These are phyloP conservation scores for Paramecium caudatum DNA, from an alignment of 73 alveolate species.

Conservation along the genomic window DNA sequence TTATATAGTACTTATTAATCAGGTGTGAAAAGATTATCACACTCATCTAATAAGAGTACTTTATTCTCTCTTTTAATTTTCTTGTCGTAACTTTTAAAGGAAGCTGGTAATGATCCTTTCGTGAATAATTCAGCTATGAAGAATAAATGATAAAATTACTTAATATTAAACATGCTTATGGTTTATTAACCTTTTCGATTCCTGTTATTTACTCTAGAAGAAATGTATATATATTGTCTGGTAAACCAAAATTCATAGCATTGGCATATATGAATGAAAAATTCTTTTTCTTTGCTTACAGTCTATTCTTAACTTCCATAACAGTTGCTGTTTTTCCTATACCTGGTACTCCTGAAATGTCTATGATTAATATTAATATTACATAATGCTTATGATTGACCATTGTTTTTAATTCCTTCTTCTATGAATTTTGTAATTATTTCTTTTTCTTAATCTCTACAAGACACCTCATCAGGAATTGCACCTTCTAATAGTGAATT, in stretches of 20 bases:
- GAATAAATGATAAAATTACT: not conserved
- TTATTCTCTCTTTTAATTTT: constrained; percentile 67
- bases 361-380: constrained; percentile 8
- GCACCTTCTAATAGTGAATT: constrained; percentile 59
- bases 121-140: constrained; percentile 55
- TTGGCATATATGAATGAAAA: constrained; percentile 69
- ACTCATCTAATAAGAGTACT: constrained; percentile 92
- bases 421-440: constrained; percentile 78
- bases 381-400: constrained; percentile 79
- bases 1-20: constrained; percentile 91
- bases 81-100: constrained; percentile 28
- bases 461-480: constrained; percentile 82
- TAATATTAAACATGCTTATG: constrained; percentile 56
- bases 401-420: constrained; percentile 77
- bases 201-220: constrained; percentile 81
- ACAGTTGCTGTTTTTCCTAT: constrained; percentile 85
- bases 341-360: constrained; percentile 85
- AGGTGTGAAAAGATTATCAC: constrained; percentile 92
- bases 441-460: constrained; percentile 88
- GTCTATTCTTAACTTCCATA: constrained; percentile 65
- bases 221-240: constrained; percentile 68
- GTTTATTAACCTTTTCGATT: not conserved
- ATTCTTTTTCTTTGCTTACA: constrained; percentile 18
- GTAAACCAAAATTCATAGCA: constrained; percentile 76
- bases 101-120: constrained; percentile 64